phyloP scores from a whole-genome alignment of 2,329 filamentous ascomycete genomes.

The Ceratocystis alfenasii region DNA sequence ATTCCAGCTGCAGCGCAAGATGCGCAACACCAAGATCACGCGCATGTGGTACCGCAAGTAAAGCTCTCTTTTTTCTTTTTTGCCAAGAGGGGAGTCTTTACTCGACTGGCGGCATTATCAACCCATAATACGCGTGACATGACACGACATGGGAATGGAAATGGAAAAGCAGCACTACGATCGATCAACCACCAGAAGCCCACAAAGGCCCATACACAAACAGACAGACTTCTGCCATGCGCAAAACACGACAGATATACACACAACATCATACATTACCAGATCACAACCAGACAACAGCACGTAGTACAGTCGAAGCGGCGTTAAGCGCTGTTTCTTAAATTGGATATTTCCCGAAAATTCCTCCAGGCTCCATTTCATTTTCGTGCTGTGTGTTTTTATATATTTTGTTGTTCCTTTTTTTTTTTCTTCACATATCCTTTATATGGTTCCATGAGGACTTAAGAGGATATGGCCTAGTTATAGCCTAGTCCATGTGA shows the following conservation, averaged over 20 bases:
- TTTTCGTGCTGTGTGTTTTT: background rate
- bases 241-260: background rate
- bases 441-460: background rate
- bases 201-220: background rate
- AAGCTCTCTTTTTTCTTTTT: conserved; percentile 8
- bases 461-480: too few relatives aligned
- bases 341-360: background rate
- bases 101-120: background rate
- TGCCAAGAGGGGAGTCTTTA: background rate
- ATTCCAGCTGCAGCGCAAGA: conserved; percentile 67
- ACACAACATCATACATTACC: background rate
- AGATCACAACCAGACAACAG: conserved; percentile 9
- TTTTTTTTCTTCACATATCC: background rate
- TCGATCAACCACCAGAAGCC: background rate
- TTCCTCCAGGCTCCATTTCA: background rate
- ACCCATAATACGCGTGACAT: background rate
- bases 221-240: background rate
- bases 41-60: conserved; percentile 49
- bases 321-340: background rate
- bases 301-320: conserved; percentile 2
- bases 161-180: background rate
- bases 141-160: background rate
- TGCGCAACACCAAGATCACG: conserved; percentile 47
- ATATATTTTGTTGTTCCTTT: background rate
- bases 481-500: too few relatives aligned